Evolutionary conservation across 805 yeast genomes (phyloP).

Genomic region (Jamesozyma spencerorum): DNA sequence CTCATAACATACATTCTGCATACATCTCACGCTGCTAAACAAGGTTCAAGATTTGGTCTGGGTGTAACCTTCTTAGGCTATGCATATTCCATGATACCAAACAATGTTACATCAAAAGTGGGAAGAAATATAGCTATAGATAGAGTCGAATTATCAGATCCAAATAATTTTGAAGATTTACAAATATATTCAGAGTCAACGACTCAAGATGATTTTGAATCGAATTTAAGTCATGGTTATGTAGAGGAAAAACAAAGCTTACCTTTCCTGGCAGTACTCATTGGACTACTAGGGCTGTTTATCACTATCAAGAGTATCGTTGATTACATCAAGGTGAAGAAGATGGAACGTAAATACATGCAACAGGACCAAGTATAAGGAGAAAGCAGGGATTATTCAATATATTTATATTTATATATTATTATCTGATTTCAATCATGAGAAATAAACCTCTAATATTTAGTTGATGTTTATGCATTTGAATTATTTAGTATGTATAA

Average conservation of each 20-base stretch:
- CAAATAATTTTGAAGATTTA: slow-evolving; percentile 45
- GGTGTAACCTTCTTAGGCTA: slow-evolving; percentile 74
- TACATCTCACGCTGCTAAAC: slow-evolving; percentile 94
- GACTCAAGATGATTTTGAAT: slow-evolving; percentile 23
- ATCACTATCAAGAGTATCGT: slow-evolving; percentile 57
- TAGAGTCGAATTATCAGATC: slow-evolving; percentile 47
- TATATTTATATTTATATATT: no score
- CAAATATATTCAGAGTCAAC: slow-evolving; percentile 18
- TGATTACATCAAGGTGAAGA: slow-evolving; percentile 68
- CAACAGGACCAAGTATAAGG: slow-evolving; percentile 16
- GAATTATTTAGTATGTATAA: not conserved
- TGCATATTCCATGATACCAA: slow-evolving; percentile 51
- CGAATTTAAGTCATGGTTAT: slow-evolving; percentile 24
- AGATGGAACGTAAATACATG: slow-evolving; percentile 46
- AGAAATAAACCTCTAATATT: no score
- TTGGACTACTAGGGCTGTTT: slow-evolving; percentile 61
- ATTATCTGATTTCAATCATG: no score
- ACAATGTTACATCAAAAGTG: slow-evolving; percentile 28
- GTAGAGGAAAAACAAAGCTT: slow-evolving; percentile 29
- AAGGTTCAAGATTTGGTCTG: slow-evolving; percentile 87
- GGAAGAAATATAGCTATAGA: slow-evolving; percentile 23
- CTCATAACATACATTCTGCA: slow-evolving; percentile 81
- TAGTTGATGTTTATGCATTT: not conserved
- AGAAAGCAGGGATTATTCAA: no score
- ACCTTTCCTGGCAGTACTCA: slow-evolving; percentile 50